phyloP scores from a whole-genome alignment of 1,284 basidiomycete genomes.

The Malassezia arunalokei region DNA sequence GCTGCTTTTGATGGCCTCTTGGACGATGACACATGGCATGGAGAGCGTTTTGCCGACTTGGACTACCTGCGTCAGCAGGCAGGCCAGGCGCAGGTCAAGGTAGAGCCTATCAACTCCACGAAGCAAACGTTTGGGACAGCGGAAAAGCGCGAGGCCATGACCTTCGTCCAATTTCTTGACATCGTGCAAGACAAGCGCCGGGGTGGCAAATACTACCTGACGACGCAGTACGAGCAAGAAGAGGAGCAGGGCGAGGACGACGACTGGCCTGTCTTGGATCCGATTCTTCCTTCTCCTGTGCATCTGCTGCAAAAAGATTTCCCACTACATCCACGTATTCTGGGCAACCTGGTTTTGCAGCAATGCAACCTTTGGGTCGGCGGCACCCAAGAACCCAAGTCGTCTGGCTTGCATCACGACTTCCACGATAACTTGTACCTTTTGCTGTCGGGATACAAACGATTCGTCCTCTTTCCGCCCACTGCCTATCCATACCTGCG shows the following conservation, averaged over 20 bases:
- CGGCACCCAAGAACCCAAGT: conserved; percentile 26
- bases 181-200: conserved; percentile 20
- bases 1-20: conserved; percentile 33
- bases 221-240: conserved; percentile 38
- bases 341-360: conserved; percentile 39
- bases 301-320: conserved; percentile 32
- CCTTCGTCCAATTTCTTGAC: conserved; percentile 27
- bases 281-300: conserved; percentile 35
- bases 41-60: conserved; percentile 30
- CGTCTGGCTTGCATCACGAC: conserved; percentile 41
- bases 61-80: conserved; percentile 23
- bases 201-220: conserved; percentile 37
- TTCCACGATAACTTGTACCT: conserved; percentile 46
- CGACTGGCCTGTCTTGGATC: conserved; percentile 28
- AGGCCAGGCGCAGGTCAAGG: conserved; percentile 31
- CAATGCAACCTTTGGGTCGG: conserved; percentile 46
- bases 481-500: conserved; percentile 29
- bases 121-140: conserved; percentile 35
- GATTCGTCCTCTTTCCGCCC: conserved; percentile 44
- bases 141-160: conserved; percentile 20
- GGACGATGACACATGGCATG: conserved; percentile 27
- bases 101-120: conserved; percentile 36
- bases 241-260: conserved; percentile 14
- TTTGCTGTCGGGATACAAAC: conserved; percentile 38
- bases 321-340: conserved; percentile 30